Conservation (phyloP, 225 moss, liverwort and hornwort species). For the Bryoerythrophyllum caledonicum region DNA sequence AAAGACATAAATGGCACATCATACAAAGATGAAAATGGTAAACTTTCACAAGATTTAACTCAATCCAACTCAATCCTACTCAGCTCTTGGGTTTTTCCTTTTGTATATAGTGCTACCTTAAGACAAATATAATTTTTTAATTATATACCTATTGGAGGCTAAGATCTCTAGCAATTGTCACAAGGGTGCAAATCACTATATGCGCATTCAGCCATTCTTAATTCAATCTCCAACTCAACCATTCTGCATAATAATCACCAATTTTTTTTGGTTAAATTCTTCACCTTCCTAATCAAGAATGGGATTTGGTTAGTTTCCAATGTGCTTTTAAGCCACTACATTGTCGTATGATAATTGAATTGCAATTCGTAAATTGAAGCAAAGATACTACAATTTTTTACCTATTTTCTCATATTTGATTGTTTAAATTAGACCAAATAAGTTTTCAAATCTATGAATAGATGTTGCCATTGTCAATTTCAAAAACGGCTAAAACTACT, state of each 20-base stretch:
- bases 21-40: background rate
- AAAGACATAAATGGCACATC: no score
- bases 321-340: no score
- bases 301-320: background rate
- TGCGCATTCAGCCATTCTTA: slow-evolving; percentile 28
- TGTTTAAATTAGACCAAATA: no score
- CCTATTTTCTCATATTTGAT: no score
- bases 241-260: slow-evolving; percentile 11
- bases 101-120: background rate
- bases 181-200: slow-evolving; percentile 27
- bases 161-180: background rate
- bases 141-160: no score
- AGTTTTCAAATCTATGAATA: no score
- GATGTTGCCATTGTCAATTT: no score
- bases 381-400: no score
- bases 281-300: background rate
- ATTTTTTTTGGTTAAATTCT: background rate
- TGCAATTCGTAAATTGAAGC: no score
- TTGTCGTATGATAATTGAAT: no score
- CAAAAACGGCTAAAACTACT: no score
- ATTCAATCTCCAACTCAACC: slow-evolving; percentile 36
- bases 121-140: no score
- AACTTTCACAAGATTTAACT: slow-evolving; percentile 6
- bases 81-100: background rate
- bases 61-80: background rate